Base-by-base conservation (phyloP, 306 rosid species). In the Trifolium dubium region DNA sequence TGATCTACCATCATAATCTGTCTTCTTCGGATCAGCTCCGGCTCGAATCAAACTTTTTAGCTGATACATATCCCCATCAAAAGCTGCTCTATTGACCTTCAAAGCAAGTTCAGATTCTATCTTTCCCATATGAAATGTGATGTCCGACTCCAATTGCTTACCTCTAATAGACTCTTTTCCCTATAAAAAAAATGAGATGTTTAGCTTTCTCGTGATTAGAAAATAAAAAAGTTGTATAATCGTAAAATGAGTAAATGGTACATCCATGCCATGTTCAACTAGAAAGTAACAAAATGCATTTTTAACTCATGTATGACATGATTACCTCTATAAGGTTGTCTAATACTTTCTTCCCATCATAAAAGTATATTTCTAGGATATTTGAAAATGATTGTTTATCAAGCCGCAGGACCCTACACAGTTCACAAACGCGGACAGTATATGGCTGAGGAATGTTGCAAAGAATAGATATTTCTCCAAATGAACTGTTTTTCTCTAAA, bases 1-100 rank as follows among this genome's bases (percentile, higher is more conserved):
- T 43, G 99, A 89, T 77, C 99, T 87, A 76, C 99, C 97, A 88
- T 94, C 99, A 77, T 90, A 94, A 81, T 94, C 97, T 30, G 92
- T 87, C 87, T 87, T 94, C 81, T 87, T 90, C 11, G 91, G 90
- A 81, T 94, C 97, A 64, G 96, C 99, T 80, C 99, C 99, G 43
- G 96, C 90, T 62, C 97, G 92, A 81, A 92, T 74, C 29, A 94
- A 58, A 77, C 92, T 83, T 85, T 94, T 89, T 39, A 94, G 82
- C 74, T 90, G 97, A 82, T 79, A 67, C 49, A 94, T 74, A 80
- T 94, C 96, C 54, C 99, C 99, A 41, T 90, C 63, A 76, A 83
- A 81, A 73, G 97, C 92, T 8, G 95, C 87, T 75, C 83, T 90
- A 49, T 94, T 94, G 73, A 92, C 93, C 85, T 94, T 94, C 82